Conservation (phyloP, 768 basidiomycete species). For the Megacollybia marginata region DNA sequence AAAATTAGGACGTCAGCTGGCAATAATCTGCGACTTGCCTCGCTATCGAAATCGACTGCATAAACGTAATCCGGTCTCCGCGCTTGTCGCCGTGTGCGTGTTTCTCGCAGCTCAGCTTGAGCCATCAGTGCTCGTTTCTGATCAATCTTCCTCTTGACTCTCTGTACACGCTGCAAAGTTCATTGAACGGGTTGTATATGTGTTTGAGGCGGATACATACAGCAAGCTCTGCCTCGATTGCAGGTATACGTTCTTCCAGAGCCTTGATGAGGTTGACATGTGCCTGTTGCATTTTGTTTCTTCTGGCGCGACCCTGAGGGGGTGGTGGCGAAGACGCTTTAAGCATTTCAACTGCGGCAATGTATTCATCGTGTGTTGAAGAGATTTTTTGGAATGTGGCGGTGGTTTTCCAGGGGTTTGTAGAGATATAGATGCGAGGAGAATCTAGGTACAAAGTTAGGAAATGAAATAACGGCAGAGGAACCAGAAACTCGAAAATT, state of each 20-base stretch:
- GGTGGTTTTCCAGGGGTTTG: slow-evolving; percentile 86
- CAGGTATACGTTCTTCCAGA: slow-evolving; percentile 57
- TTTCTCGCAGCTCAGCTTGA: slow-evolving; percentile 73
- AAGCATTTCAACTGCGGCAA: slow-evolving; percentile 53
- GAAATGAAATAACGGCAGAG: slow-evolving; percentile 15
- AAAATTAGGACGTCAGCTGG: slow-evolving; percentile 4
- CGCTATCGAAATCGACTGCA: slow-evolving; percentile 55
- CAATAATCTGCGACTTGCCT: slow-evolving; percentile 36
- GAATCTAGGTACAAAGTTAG: slow-evolving; percentile 51
- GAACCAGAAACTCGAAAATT: neutral
- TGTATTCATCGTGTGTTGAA: slow-evolving; percentile 68
- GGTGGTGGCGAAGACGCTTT: slow-evolving; percentile 42
- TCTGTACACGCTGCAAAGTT: slow-evolving; percentile 56
- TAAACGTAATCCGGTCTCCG: slow-evolving; percentile 80
- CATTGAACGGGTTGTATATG: slow-evolving; percentile 3
- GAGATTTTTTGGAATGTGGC: slow-evolving; percentile 68
- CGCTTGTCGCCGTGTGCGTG: slow-evolving; percentile 68
- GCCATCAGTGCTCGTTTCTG: slow-evolving; percentile 57
- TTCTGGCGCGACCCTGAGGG: slow-evolving; percentile 38
- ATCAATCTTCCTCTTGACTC: slow-evolving; percentile 62
- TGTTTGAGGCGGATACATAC: slow-evolving; percentile 38
- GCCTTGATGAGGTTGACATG: slow-evolving; percentile 56
- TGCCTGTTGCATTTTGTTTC: slow-evolving; percentile 46
- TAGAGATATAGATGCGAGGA: slow-evolving; percentile 75
- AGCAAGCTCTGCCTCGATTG: slow-evolving; percentile 60